Conservation (phyloP, 805 yeast species). For the Ogataea neopini region DNA sequence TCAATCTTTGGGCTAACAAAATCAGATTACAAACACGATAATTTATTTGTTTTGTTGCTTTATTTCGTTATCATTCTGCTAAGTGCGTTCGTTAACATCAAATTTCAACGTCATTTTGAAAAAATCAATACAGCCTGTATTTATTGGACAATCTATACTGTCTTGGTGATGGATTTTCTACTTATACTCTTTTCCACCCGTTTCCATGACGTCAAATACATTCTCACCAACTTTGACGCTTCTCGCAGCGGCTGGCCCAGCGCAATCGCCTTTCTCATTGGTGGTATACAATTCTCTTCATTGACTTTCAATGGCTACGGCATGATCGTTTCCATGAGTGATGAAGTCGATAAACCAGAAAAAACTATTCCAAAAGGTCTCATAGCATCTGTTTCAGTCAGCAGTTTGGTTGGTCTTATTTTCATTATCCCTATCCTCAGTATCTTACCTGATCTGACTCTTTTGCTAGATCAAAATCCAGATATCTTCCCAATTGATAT, state of each 20-base stretch:
- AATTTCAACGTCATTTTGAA: slow-evolving; percentile 60
- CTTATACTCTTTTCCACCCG: slow-evolving; percentile 56
- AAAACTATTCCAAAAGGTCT: slow-evolving; percentile 74
- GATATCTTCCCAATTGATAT: slow-evolving; percentile 78
- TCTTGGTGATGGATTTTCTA: slow-evolving; percentile 63
- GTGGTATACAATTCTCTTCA: slow-evolving; percentile 78
- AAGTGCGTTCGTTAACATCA: slow-evolving; percentile 64
- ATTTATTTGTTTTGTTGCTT: slow-evolving; percentile 54
- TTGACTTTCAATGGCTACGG: slow-evolving; percentile 84
- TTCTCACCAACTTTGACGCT: slow-evolving; percentile 68
- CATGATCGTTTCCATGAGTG: slow-evolving; percentile 77
- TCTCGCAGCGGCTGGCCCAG: slow-evolving; percentile 76
- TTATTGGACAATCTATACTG: slow-evolving; percentile 75
- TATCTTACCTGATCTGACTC: slow-evolving; percentile 65
- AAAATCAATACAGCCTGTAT: slow-evolving; percentile 65
- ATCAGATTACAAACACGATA: slow-evolving; percentile 57
- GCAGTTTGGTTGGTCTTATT: slow-evolving; percentile 68
- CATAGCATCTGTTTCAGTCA: slow-evolving; percentile 59
- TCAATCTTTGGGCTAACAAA: slow-evolving; percentile 65
- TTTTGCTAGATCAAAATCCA: slow-evolving; percentile 57
- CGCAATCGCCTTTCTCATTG: slow-evolving; percentile 70
- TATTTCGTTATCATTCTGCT: slow-evolving; percentile 56
- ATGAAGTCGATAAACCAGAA: slow-evolving; percentile 78
- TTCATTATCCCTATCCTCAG: slow-evolving; percentile 72
- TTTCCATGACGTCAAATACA: slow-evolving; percentile 59